These are phyloP conservation scores for Coemansia nantahalensis DNA, from an alignment of 192 early-diverging fungal genomes.

Conservation along the genomic window DNA sequence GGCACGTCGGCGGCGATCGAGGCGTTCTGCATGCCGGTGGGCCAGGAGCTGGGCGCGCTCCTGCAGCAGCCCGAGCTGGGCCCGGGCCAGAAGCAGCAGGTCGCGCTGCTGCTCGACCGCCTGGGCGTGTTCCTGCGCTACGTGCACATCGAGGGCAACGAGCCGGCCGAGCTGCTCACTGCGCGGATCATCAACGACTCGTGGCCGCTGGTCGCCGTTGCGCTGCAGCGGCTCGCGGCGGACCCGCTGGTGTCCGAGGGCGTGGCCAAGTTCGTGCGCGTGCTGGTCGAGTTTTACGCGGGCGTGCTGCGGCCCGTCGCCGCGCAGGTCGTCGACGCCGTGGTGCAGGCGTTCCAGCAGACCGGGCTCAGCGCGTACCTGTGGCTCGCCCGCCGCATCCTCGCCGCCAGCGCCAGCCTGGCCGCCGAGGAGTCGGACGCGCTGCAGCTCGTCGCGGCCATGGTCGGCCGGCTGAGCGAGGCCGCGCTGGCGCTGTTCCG, in stretches of 20 bases:
- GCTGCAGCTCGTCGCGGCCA: constrained; percentile 52
- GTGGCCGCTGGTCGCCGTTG: constrained; percentile 25
- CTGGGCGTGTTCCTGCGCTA: constrained; percentile 47
- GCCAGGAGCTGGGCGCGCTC: constrained; percentile 31
- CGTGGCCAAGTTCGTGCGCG: constrained; percentile 40
- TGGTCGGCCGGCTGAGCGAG: constrained; percentile 66
- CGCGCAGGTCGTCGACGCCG: constrained; percentile 44
- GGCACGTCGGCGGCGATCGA: constrained; percentile 40
- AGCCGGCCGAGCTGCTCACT: constrained; percentile 25
- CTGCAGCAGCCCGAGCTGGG: constrained; percentile 27
- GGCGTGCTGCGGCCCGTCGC: constrained; percentile 17
- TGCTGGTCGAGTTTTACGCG: constrained; percentile 34
- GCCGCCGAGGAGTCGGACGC: constrained; percentile 31
- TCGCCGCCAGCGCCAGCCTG: constrained; percentile 62
- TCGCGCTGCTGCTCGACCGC: constrained; percentile 41
- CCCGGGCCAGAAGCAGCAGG: constrained; percentile 6
- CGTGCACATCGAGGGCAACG: constrained; percentile 30
- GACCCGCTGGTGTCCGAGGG: constrained; percentile 39
- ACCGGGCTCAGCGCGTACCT: constrained; percentile 69
- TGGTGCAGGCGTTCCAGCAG: constrained; percentile 67
- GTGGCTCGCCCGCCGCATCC: constrained; percentile 72
- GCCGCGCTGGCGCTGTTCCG: constrained; percentile 64
- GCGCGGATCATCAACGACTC: constrained; percentile 31
- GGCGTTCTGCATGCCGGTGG: constrained; percentile 44
- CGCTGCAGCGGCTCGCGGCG: constrained; percentile 24